Base-by-base conservation (phyloP, 371 early-diverging fungal species). In the Conidiobolus incongruus region DNA sequence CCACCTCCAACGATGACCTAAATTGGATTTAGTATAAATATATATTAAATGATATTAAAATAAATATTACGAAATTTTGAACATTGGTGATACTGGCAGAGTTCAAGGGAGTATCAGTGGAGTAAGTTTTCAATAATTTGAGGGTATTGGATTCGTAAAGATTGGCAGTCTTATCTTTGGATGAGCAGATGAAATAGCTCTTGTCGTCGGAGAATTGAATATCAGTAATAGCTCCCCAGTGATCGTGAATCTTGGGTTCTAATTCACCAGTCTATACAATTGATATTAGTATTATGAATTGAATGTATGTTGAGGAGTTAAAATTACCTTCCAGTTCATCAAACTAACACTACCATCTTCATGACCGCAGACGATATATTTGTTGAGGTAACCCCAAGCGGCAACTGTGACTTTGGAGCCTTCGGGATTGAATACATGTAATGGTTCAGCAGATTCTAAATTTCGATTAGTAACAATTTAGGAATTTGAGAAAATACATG, bases 41-140 rank as follows among this genome's bases (percentile, higher is more conserved):
- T n/a, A n/a, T n/a, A n/a, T n/a, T n/a, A n/a, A n/a, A n/a, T n/a
- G n/a, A n/a, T n/a, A n/a, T 19, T 28, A 28, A n/a, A n/a, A n/a
- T n/a, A n/a, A n/a, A n/a, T 10, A 31, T 62, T 38, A 70, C 64
- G 51, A 81, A 73, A 39, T 82, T 81, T 56, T 81, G 79, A 41
- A 60, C 58, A 33, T 96, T 91, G 20, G 90, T 91, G 37, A 98
- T 66, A 7, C 83, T 61, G 3, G 98, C 97, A 30, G 91, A 79
- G 68, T 99, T 99, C 49, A 98, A 77, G 16, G 94, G 92, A 19
- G 95, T 83, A 52, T 94, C 93, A 6, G 91, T 77, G 36, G 66
- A 55, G 65, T 79, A 99, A 34, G 60, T 64, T 67, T 94, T 94
- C 55, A 92, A 63, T 17, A 68, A 59, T 40, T 74, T 66, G 34